These are phyloP conservation scores for Dothidotthia symphoricarpi DNA, from an alignment of 2,329 filamentous ascomycete genomes.

Conservation along the genomic window DNA sequence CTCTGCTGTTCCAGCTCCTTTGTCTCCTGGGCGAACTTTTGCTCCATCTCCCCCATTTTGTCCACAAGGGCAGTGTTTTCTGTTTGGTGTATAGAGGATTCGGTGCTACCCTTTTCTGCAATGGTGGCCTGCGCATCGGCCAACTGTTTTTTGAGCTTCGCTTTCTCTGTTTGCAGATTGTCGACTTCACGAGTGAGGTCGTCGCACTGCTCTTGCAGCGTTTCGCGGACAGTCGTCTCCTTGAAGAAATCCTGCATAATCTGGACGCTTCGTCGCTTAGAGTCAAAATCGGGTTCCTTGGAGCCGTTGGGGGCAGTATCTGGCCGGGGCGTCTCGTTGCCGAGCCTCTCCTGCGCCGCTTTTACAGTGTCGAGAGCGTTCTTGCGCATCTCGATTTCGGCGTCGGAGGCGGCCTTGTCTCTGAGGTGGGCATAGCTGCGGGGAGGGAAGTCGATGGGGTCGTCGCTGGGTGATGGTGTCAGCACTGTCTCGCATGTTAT, in stretches of 20 bases:
- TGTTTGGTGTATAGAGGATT: too few relatives aligned
- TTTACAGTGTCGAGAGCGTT: conserved; percentile 28
- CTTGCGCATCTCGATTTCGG: conserved; percentile 34
- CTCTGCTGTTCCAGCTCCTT: conserved; percentile 34
- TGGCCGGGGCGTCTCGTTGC: conserved; percentile 28
- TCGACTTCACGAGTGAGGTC: conserved; percentile 35
- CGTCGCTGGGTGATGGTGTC: conserved; percentile 12
- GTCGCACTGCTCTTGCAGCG: conserved; percentile 38
- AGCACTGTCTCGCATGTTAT: neutral
- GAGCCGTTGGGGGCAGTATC: conserved; percentile 36
- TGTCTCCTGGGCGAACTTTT: conserved; percentile 36
- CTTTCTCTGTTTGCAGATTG: conserved; percentile 31
- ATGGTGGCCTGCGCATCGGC: conserved; percentile 32
- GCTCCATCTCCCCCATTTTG: conserved; percentile 41
- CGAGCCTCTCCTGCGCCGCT: conserved; percentile 31
- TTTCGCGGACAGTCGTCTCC: conserved; percentile 38
- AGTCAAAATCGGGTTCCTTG: conserved; percentile 33
- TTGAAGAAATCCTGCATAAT: conserved; percentile 44
- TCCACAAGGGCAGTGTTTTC: conserved; percentile 26
- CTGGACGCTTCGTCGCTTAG: conserved; percentile 32
- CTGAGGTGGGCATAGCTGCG: conserved; percentile 26
- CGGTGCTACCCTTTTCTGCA: conserved; percentile 28
- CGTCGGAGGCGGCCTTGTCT: conserved; percentile 39
- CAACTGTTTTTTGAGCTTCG: conserved; percentile 34
- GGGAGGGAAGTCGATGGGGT: conserved; percentile 23